A percentile compares a stretch with the other conserved stretches of the same genome.
Conservation (phyloP, 2,329 filamentous ascomycete species). For the Pseudocercospora crystallina region DNA sequence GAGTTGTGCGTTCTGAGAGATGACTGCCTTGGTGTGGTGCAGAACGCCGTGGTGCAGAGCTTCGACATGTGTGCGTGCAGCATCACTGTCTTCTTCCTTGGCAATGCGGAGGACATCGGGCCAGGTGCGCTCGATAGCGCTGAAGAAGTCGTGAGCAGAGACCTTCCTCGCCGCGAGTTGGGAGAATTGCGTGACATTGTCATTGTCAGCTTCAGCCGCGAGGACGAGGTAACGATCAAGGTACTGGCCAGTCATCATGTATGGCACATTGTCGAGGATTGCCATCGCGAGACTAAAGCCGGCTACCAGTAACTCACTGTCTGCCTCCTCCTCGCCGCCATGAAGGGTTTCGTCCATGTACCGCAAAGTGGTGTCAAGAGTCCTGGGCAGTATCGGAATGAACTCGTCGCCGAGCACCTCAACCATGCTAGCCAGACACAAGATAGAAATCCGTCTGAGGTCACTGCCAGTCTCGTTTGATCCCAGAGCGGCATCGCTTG, state of each 20-base stretch:
- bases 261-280: conserved; percentile 79
- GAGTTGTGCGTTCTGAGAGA: conserved; percentile 71
- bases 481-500: conserved; percentile 73
- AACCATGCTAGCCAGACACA: conserved; percentile 85
- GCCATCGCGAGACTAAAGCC: conserved; percentile 73
- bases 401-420: conserved; percentile 85
- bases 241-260: conserved; percentile 78
- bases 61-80: conserved; percentile 40
- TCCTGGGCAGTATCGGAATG: conserved; percentile 75
- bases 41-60: conserved; percentile 67
- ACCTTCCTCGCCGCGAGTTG: conserved; percentile 74
- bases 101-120: conserved; percentile 49
- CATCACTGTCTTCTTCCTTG: conserved; percentile 50
- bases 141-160: conserved; percentile 73
- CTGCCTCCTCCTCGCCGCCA: conserved; percentile 46
- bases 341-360: conserved; percentile 67
- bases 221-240: conserved; percentile 70
- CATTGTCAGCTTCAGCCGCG: conserved; percentile 62
- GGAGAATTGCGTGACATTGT: conserved; percentile 55
- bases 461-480: conserved; percentile 68
- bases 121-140: conserved; percentile 73
- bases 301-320: conserved; percentile 16
- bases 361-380: conserved; percentile 69
- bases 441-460: conserved; percentile 77
- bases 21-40: conserved; percentile 71